A percentile compares a stretch with the other conserved stretches of the same genome.
Conservation (phyloP, 2,329 filamentous ascomycete species). For the Rutstroemia sp. region DNA sequence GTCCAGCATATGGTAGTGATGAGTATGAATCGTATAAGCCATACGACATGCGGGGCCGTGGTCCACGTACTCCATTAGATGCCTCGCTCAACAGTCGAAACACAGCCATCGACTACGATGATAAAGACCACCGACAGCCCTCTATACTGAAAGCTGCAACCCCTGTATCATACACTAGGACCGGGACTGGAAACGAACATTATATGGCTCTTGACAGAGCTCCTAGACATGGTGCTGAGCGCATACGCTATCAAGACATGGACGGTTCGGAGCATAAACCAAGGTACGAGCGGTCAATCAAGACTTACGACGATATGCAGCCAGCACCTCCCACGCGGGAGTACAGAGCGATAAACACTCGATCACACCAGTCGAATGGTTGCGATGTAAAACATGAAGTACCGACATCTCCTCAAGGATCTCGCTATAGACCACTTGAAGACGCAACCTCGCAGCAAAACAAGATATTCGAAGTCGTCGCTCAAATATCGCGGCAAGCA, state of each 20-base stretch:
- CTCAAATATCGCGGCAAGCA: slow-evolving; percentile 25
- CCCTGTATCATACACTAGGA: slow-evolving; percentile 4
- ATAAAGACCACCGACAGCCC: not conserved
- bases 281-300: slow-evolving; percentile 13
- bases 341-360: slow-evolving; percentile 14
- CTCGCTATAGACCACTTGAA: slow-evolving; percentile 11
- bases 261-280: slow-evolving; percentile 16
- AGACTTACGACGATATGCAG: slow-evolving; percentile 13
- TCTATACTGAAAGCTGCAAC: not conserved
- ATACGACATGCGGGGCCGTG: slow-evolving; percentile 13
- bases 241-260: slow-evolving; percentile 16
- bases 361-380: slow-evolving; percentile 14
- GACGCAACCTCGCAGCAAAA: slow-evolving; percentile 18
- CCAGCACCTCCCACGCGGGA: slow-evolving; percentile 9
- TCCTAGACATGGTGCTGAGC: slow-evolving; percentile 13
- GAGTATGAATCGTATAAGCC: slow-evolving; percentile 24
- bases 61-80: not conserved
- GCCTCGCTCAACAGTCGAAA: not conserved
- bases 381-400: slow-evolving; percentile 4
- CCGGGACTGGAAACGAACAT: slow-evolving; percentile 13
- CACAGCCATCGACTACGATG: not conserved
- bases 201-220: slow-evolving; percentile 16
- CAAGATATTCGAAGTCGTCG: slow-evolving; percentile 23
- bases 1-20: slow-evolving; percentile 14
- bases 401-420: not conserved